phyloP scores from a whole-genome alignment of 129 eudicot genomes.

The Saussurea involucrata region DNA sequence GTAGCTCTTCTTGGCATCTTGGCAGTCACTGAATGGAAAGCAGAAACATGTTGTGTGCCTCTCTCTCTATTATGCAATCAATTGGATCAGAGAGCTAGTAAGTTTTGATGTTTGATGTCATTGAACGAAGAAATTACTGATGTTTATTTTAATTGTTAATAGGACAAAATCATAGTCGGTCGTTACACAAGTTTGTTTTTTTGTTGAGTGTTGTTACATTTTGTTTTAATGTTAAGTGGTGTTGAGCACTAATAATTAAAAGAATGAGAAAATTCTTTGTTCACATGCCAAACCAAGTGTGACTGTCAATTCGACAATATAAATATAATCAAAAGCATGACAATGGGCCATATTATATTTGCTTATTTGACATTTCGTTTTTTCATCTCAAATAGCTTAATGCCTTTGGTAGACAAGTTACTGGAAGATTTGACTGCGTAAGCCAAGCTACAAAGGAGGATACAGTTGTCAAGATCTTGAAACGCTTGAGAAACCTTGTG shows the following conservation, averaged over 20 bases:
- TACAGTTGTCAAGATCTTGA: constrained; percentile 51
- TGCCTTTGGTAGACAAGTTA: constrained; percentile 75
- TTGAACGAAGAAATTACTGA: neutral
- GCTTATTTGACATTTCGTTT: constrained; percentile 5
- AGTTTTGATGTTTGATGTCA: constrained; percentile 19
- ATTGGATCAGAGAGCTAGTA: constrained; percentile 85
- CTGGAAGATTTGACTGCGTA: constrained; percentile 45
- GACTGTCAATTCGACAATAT: constrained; percentile 10
- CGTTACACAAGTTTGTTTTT: neutral
- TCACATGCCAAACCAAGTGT: constrained; percentile 8
- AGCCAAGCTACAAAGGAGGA: constrained; percentile 80
- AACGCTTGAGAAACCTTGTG: constrained; percentile 83
- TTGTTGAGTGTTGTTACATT: neutral
- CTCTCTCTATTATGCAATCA: constrained; percentile 75
- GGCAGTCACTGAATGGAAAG: constrained; percentile 53
- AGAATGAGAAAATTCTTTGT: constrained; percentile 3
- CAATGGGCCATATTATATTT: constrained; percentile 7
- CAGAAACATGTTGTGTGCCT: constrained; percentile 62
- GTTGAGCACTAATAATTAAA: neutral
- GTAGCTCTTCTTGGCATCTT: constrained; percentile 48
- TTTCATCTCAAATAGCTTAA: constrained; percentile 53
- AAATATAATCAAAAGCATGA: neutral
- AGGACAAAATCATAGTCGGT: neutral
- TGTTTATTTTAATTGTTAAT: neutral
- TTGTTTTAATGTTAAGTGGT: neutral